Evolutionary conservation across 352 stramenopile genomes (phyloP), one percentile per base, ranked within the genome.

Genomic region (Pythium biforme): DNA sequence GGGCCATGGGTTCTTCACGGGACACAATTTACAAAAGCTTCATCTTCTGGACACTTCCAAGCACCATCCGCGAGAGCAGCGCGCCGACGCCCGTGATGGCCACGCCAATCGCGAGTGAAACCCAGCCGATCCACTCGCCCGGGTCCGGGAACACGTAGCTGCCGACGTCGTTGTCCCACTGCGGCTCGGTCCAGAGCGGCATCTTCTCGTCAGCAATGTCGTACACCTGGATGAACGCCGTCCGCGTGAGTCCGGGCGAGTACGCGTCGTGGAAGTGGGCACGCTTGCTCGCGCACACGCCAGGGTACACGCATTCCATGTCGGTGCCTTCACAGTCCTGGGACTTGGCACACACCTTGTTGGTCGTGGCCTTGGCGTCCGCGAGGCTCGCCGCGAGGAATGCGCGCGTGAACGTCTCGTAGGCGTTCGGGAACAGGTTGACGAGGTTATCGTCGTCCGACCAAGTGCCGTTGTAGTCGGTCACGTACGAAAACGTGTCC

Each of bases 141-240:
- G 85, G 85, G 62, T 94, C 83, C 23, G 85, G 83, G 73, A 92
- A 94, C 62, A 86, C 83, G 54, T 90, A 92, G 64, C 76, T 90
- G 19, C 80, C 78, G 40, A 92, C 83, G 62, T 86, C 79, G 0
- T 49, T 48, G 40, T 74, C 72, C 85, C 85, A 94, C 31, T 79
- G 61, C 23, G 85, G 85, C 63, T 94, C 85, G 6, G 73, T 80
- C 85, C 85, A 94, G 25, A 94, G 66, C n/a, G 85, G 83, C 72
- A 88, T 76, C 4, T 34, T 77, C 20, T 75, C 75, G 55, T 94
- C 76, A n/a, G 86, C 54, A 31, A 94, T 64, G 9, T 83, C 69
- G 63, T 88, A 94, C 4, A 83, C 41, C 12, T 85, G 66, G 7
- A 73, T 34, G 7, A 66, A 75, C 4, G 60, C 58, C 3, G 83